Evolutionary conservation across 805 yeast genomes (phyloP).

Genomic region (Lachancea sp.): DNA sequence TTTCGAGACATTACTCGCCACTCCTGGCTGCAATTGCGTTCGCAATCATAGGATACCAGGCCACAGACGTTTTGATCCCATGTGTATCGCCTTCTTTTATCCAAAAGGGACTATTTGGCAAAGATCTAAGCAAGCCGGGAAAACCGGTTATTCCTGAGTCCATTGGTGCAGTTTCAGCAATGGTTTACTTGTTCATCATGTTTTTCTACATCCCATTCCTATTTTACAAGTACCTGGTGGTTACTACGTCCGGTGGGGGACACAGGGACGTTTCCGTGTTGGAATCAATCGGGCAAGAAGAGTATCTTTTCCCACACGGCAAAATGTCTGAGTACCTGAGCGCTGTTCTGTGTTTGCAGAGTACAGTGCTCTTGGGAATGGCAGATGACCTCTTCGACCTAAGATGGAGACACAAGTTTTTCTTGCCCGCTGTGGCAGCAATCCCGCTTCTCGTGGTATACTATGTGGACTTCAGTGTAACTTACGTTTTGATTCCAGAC

Average conservation of each 20-base stretch:
- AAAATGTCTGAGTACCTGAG: constrained; percentile 81
- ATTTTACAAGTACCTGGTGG: constrained; percentile 68
- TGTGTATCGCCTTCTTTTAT: constrained; percentile 58
- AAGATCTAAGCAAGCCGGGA: constrained; percentile 73
- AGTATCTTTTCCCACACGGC: constrained; percentile 59
- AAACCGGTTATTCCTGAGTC: constrained; percentile 79
- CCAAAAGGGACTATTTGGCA: constrained; percentile 76
- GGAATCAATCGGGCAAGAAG: constrained; percentile 11
- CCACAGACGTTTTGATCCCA: constrained; percentile 61
- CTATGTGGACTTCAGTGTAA: constrained; percentile 89
- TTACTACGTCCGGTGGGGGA: constrained; percentile 54
- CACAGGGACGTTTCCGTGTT: constrained; percentile 32
- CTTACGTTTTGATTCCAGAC: constrained; percentile 77
- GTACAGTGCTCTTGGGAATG: constrained; percentile 78
- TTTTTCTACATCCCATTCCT: constrained; percentile 81
- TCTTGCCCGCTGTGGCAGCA: constrained; percentile 89
- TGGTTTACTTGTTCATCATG: constrained; percentile 74
- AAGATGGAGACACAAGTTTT: constrained; percentile 96
- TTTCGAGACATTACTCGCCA: constrained; percentile 21
- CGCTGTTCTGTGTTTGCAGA: constrained; percentile 75
- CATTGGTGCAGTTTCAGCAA: constrained; percentile 84
- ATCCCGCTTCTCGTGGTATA: constrained; percentile 87
- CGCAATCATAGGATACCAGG: constrained; percentile 56
- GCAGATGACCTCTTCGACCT: constrained; percentile 94
- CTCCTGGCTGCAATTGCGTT: constrained; percentile 54